Conservation (phyloP, 331 rosid species). For the Malus hybrid region DNA sequence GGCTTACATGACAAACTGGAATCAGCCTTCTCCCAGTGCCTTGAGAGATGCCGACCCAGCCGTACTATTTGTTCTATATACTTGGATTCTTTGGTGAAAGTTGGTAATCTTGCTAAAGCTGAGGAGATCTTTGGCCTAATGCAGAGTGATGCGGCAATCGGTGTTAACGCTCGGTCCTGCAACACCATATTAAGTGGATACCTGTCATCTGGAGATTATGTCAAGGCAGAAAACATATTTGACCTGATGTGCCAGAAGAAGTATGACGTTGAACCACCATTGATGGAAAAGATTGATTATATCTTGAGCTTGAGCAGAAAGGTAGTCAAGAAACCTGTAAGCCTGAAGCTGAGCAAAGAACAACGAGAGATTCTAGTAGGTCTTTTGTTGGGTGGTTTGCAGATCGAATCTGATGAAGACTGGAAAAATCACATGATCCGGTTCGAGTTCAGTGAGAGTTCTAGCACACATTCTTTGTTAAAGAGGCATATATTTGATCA, state of each 20-base stretch:
- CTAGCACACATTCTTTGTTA: slow-evolving; percentile 39
- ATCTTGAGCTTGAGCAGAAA: slow-evolving; percentile 67
- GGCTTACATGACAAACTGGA: slow-evolving; percentile 59
- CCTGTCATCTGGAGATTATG: slow-evolving; percentile 50
- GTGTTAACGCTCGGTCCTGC: slow-evolving; percentile 72
- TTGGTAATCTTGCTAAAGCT: slow-evolving; percentile 63
- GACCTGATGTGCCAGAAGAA: slow-evolving; percentile 70
- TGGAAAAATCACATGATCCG: slow-evolving; percentile 57
- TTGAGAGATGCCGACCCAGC: slow-evolving; percentile 65
- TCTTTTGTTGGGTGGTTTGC: slow-evolving; percentile 77
- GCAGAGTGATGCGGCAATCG: slow-evolving; percentile 44
- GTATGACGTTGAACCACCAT: slow-evolving; percentile 58
- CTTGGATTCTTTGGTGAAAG: slow-evolving; percentile 79
- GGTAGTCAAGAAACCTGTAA: slow-evolving; percentile 42
- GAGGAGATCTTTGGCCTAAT: slow-evolving; percentile 60
- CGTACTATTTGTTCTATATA: slow-evolving; percentile 59
- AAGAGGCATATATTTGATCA: slow-evolving; percentile 59
- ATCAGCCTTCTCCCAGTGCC: slow-evolving; percentile 57
- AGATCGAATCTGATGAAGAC: slow-evolving; percentile 65
- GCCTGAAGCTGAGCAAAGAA: slow-evolving; percentile 72
- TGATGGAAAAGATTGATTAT: slow-evolving; percentile 67
- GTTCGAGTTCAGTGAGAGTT: slow-evolving; percentile 54
- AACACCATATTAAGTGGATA: slow-evolving; percentile 75
- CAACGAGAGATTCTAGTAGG: slow-evolving; percentile 87
- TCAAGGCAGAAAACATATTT: slow-evolving; percentile 70